Conservation (phyloP, 768 basidiomycete species). For the Leucogyrophana mollusca region DNA sequence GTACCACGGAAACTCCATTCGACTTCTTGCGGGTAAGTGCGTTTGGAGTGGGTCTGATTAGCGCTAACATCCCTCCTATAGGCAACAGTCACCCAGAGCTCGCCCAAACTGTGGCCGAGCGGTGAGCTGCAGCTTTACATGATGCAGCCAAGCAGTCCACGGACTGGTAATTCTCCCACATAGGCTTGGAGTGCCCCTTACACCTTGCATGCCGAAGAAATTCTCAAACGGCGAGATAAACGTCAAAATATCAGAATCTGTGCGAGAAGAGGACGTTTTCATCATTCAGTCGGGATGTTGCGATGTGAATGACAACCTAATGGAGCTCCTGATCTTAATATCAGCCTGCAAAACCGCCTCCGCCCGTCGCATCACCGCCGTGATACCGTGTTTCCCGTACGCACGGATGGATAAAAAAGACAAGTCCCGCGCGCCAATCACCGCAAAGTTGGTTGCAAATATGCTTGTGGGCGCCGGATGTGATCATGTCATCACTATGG, state of each 20-base stretch:
- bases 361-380: slow-evolving; percentile 92
- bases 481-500: slow-evolving; percentile 99
- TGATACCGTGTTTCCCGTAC: slow-evolving; percentile 98
- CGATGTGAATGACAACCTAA: slow-evolving; percentile 94
- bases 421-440: slow-evolving; percentile 93
- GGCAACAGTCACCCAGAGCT: slow-evolving; percentile 99
- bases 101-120: slow-evolving; percentile 92
- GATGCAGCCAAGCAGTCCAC: slow-evolving; percentile 34
- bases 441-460: slow-evolving; percentile 96
- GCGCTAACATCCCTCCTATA: slow-evolving; percentile 32
- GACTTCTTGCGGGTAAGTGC: slow-evolving; percentile 67
- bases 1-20: slow-evolving; percentile 82
- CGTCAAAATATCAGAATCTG: slow-evolving; percentile 92
- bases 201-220: slow-evolving; percentile 81
- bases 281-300: slow-evolving; percentile 90
- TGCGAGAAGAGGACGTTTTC: slow-evolving; percentile 98
- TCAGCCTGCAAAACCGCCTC: slow-evolving; percentile 98
- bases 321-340: slow-evolving; percentile 98
- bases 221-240: slow-evolving; percentile 96
- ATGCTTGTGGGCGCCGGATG: slow-evolving; percentile 97
- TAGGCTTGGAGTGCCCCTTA: slow-evolving; percentile 89
- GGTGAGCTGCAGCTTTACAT: slow-evolving; percentile 73
- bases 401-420: slow-evolving; percentile 99
- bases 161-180: slow-evolving; percentile 49
- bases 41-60: not conserved